Base-by-base conservation (phyloP, 2,329 filamentous ascomycete species). In the Phaeosphaeria sp. region DNA sequence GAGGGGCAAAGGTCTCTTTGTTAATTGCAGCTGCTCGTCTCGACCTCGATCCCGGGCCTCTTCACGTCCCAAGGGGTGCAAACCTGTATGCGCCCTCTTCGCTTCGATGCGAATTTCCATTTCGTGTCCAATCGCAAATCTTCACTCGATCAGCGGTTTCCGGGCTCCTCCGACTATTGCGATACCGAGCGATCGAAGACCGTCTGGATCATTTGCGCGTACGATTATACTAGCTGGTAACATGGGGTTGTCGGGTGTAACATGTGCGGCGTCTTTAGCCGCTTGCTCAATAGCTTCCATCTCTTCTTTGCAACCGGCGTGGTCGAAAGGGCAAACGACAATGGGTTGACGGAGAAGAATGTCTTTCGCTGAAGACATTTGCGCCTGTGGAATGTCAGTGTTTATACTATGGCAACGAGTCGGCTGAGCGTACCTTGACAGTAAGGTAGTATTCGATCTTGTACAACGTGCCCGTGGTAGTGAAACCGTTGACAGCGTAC, bases 281-380 rank as follows among this genome's bases (percentile, higher is more conserved):
- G 95, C 91, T 78, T 97, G 92, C 74, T 97, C 93, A 63, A 99
- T 98, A 39, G 93, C 93, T 70, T 97, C 93, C 92, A 99, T 97
- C 80, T 98, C 95, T 74, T 97, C 93, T 77, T 96, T 97, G 80
- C 95, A 99, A 17, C 90, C 91, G 65, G 96, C 92, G 72, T 97
- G 92, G 73, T 99, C 95, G 61, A 97, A 87, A 0, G 95, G 94
- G 71, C 94, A 98, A 51, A 98, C 95, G 33, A 98, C 92, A 56
- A 99, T 97, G 5, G 92, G 93, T 77, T 98, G 92, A 52, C 94
- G 88, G 44, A 98, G 84, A 27, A 88, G 84, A 54, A 99, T 96
- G 75, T 99, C 94, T 78, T 91, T 88, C 22, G 93, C 92, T 46
- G 90, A 91, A 51, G 91, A 92, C 78, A 98, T 84, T 78, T 93